Base-by-base conservation (phyloP, 2,329 filamentous ascomycete species). In the Thielaviopsis euricoi region DNA sequence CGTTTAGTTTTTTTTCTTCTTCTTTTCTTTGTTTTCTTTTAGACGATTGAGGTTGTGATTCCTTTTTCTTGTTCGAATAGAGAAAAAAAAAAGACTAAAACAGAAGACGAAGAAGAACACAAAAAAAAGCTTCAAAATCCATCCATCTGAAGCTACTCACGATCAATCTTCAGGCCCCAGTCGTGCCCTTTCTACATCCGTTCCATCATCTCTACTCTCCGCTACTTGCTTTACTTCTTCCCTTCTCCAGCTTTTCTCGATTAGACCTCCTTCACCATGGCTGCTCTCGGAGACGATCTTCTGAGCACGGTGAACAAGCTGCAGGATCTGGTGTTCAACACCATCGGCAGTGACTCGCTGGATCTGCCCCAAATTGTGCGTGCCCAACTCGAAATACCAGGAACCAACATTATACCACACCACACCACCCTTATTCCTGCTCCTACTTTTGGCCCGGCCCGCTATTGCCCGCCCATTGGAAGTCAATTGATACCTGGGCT, bases 311-410 rank as follows among this genome's bases (percentile, higher is more conserved):
- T 98, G 75, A 98, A 98, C 78, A 95, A 95, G 78, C 79, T 98
- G 67, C 93, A 98, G 73, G 93, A 97, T 73, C 75, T 98, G 68
- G 93, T 98, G 68, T 98, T 98, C 78, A 98, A 98, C 75, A 98
- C 93, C 65, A 98, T 98, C 71, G 93, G 93, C 73, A 97, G 90
- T 76, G 93, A 98, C 72, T 97, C 91, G 56, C 80, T 98, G 61
- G 93, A 98, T 73, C 77, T 98, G 59, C 93, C 93, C 60, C 93
- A 98, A 75, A 98, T 98, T 79, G 93, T 96, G 83, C 68, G 83
- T 75, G 63, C 63, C 51, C 23, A 29, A 48, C n/a, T 19, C 19
- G 29, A 10, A 33, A 33, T 10, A 33, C 29, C 29, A 33, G 29
- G 29, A 33, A 33, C 29, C 29, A 33, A n/a, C n/a, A n/a, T n/a